Evolutionary conservation across 768 basidiomycete species (phyloP).

Genomic region (Russula sp.): DNA sequence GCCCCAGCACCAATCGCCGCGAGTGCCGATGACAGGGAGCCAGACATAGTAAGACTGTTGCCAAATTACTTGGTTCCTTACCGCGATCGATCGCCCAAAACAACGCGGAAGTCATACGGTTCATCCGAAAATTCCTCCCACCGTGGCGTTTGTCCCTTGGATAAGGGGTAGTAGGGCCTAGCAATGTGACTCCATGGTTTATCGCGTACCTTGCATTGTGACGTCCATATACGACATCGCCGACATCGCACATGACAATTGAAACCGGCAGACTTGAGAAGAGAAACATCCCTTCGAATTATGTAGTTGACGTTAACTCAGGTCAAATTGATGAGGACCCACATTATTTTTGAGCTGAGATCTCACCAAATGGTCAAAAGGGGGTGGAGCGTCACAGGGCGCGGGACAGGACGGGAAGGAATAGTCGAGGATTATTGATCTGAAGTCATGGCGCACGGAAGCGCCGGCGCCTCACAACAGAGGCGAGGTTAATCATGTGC

Average conservation of each 20-base stretch:
- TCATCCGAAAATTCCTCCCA: neutral
- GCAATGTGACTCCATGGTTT: neutral
- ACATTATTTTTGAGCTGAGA: neutral
- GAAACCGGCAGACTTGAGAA: neutral
- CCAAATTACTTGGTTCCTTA: neutral
- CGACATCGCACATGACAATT: neutral
- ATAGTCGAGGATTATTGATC: neutral
- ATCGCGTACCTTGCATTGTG: neutral
- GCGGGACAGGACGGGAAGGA: neutral
- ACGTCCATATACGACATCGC: neutral
- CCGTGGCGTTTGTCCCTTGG: neutral
- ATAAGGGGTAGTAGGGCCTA: neutral
- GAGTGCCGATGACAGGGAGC: neutral
- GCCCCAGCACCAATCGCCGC: neutral
- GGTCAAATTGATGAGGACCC: neutral
- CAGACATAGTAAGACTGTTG: neutral
- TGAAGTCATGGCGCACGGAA: neutral
- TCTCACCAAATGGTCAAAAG: neutral
- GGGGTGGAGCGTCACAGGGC: neutral
- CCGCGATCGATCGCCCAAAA: slow-evolving; percentile 9
- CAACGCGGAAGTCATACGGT: neutral
- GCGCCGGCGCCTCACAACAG: neutral
- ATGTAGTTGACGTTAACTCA: neutral
- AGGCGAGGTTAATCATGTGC: slow-evolving; percentile 1
- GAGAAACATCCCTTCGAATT: neutral